These are phyloP conservation scores for Zygosaccharomyces pseudobailii DNA, from an alignment of 1,139 yeast genomes.

Conservation along the genomic window DNA sequence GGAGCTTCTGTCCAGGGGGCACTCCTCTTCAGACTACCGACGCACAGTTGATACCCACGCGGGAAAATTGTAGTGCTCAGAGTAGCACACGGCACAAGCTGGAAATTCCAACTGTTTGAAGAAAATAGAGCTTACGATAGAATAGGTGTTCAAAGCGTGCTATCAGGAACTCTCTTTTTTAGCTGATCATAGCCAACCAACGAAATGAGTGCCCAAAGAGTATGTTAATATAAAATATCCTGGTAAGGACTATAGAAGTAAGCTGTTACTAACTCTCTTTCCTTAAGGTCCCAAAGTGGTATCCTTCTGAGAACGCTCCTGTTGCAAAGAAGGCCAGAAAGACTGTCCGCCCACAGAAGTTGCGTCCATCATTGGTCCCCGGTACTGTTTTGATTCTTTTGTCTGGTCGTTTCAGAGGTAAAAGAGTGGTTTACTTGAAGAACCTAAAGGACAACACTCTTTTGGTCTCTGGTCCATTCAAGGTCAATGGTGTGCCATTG, in stretches of 20 bases:
- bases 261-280: constrained; percentile 13
- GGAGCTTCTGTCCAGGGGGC: not conserved
- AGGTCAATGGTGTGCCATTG: constrained; percentile 99
- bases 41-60: constrained; percentile 4
- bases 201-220: constrained; percentile 36
- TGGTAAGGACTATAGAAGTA: not conserved
- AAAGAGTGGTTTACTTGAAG: constrained; percentile 99
- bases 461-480: constrained; percentile 99
- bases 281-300: constrained; percentile 78
- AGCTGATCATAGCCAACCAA: constrained; percentile 20
- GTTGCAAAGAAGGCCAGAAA: constrained; percentile 85
- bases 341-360: constrained; percentile 90
- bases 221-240: constrained; percentile 20
- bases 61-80: constrained; percentile 1
- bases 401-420: constrained; percentile 99
- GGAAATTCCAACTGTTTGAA: constrained; percentile 4
- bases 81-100: constrained; percentile 3
- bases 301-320: constrained; percentile 91
- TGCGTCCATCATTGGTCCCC: constrained; percentile 96
- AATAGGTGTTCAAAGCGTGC: not conserved
- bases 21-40: not conserved
- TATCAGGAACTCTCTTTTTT: constrained; percentile 6
- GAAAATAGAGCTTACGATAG: constrained; percentile 4
- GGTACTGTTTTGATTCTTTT: constrained; percentile 97
- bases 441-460: constrained; percentile 97